A percentile compares a stretch with the other conserved stretches of the same genome.
Evolutionary conservation across 306 rosid genomes (phyloP).

Genomic region (Rubus idaeus): DNA sequence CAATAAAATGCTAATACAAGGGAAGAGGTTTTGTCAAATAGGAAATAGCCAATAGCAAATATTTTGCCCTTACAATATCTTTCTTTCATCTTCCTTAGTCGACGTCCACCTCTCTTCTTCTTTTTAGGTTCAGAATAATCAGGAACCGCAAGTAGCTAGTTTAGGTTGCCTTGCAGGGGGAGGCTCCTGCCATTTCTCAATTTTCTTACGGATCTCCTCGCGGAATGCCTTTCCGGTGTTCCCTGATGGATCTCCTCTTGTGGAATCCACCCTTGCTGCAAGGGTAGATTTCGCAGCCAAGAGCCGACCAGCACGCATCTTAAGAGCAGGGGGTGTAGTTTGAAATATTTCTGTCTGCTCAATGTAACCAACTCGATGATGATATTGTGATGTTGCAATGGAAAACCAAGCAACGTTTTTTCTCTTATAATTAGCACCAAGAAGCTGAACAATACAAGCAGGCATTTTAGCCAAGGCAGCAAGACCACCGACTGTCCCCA

Average conservation of each 20-base stretch:
- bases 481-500: constrained; percentile 92
- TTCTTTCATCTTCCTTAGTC: constrained; percentile 83
- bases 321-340: constrained; percentile 76
- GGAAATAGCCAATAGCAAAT: too few species aligned
- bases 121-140: constrained; percentile 94
- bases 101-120: constrained; percentile 85
- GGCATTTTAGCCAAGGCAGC: constrained; percentile 87
- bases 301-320: constrained; percentile 90
- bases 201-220: constrained; percentile 75
- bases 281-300: constrained; percentile 86
- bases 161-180: constrained; percentile 94
- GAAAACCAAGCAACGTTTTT: constrained; percentile 92
- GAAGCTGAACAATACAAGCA: constrained; percentile 97
- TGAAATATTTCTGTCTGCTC: constrained; percentile 94
- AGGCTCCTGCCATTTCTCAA: constrained; percentile 97
- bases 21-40: too few species aligned
- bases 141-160: constrained; percentile 92
- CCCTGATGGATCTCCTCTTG: constrained; percentile 86
- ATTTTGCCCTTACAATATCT: too few species aligned
- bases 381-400: constrained; percentile 86
- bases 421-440: constrained; percentile 70
- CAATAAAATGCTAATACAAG: too few species aligned
- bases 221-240: constrained; percentile 57
- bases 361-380: constrained; percentile 58
- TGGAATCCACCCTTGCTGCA: constrained; percentile 83